phyloP scores from a whole-genome alignment of 2,329 filamentous ascomycete genomes.

The Xylariaceae sp. region DNA sequence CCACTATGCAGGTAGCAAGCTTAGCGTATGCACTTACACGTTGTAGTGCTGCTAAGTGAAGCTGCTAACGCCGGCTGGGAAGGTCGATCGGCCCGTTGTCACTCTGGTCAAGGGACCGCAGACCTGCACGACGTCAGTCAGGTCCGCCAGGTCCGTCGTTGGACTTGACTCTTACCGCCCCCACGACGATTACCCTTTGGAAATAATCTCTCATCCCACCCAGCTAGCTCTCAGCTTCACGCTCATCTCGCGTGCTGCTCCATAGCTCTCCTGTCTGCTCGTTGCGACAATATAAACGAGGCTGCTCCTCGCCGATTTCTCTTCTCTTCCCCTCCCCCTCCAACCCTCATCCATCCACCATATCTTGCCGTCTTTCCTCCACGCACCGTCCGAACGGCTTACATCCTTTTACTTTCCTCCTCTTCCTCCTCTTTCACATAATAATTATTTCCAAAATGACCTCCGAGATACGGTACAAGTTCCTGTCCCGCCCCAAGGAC shows the following conservation, averaged over 20 bases:
- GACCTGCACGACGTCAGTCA: background rate
- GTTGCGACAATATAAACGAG: background rate
- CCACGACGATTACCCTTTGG: background rate
- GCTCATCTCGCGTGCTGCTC: background rate
- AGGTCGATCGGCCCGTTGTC: background rate
- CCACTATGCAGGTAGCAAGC: background rate
- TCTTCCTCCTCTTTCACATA: too few relatives aligned
- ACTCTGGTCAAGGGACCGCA: background rate
- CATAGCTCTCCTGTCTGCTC: background rate
- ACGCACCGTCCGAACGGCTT: background rate
- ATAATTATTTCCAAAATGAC: slow-evolving; percentile 37
- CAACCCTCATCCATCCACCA: background rate
- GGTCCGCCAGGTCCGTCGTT: background rate
- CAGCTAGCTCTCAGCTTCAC: background rate
- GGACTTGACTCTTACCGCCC: background rate
- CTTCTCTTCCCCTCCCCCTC: background rate
- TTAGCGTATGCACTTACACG: background rate
- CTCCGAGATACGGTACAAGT: slow-evolving; percentile 58
- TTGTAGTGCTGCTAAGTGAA: background rate
- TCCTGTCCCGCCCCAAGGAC: slow-evolving; percentile 72
- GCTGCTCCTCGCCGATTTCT: background rate
- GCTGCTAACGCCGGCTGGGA: background rate
- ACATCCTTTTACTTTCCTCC: background rate
- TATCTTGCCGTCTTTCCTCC: background rate
- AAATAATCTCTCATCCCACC: background rate